Evolutionary conservation across 1,139 yeast genomes (phyloP).

Genomic region (Diutina ranongensis): DNA sequence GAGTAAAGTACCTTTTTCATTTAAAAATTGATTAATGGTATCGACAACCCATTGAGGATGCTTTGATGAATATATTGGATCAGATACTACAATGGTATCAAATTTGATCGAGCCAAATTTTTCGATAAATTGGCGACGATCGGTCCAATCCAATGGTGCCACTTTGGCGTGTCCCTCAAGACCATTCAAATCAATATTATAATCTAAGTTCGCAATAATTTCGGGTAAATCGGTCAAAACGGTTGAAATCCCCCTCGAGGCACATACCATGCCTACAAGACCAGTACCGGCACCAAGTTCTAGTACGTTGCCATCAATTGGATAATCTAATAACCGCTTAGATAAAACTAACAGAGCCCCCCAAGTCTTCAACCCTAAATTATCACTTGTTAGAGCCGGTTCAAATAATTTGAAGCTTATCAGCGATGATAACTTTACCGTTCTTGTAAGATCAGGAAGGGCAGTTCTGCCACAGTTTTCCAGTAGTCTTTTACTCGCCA

Average conservation of each 20-base stretch:
- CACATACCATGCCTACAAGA: slow-evolving; percentile 63
- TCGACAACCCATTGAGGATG: slow-evolving; percentile 68
- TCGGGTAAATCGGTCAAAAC: slow-evolving; percentile 69
- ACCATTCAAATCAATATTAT: slow-evolving; percentile 44
- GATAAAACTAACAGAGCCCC: slow-evolving; percentile 76
- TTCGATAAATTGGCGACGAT: slow-evolving; percentile 32
- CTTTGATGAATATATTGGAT: slow-evolving; percentile 74
- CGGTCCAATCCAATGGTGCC: slow-evolving; percentile 66
- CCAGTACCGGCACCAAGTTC: slow-evolving; percentile 97
- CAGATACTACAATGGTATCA: slow-evolving; percentile 62
- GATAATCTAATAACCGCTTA: slow-evolving; percentile 28
- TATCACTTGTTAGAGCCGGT: slow-evolving; percentile 80
- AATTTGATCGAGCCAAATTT: slow-evolving; percentile 21
- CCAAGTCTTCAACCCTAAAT: slow-evolving; percentile 91
- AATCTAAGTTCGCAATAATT: slow-evolving; percentile 54
- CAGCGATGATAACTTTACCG: slow-evolving; percentile 14
- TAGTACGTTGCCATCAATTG: slow-evolving; percentile 33
- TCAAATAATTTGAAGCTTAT: slow-evolving; percentile 41
- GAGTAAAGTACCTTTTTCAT: slow-evolving; percentile 37
- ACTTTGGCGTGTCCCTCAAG: slow-evolving; percentile 20
- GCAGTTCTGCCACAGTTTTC: slow-evolving; percentile 86
- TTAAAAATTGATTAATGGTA: slow-evolving; percentile 38
- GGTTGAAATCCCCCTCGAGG: slow-evolving; percentile 37
- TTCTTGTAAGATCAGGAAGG: slow-evolving; percentile 56
- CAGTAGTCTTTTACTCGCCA: slow-evolving; percentile 55